These are phyloP conservation scores for Cladosporium sp. DNA, from an alignment of 2,329 filamentous ascomycete genomes.

Conservation along the genomic window DNA sequence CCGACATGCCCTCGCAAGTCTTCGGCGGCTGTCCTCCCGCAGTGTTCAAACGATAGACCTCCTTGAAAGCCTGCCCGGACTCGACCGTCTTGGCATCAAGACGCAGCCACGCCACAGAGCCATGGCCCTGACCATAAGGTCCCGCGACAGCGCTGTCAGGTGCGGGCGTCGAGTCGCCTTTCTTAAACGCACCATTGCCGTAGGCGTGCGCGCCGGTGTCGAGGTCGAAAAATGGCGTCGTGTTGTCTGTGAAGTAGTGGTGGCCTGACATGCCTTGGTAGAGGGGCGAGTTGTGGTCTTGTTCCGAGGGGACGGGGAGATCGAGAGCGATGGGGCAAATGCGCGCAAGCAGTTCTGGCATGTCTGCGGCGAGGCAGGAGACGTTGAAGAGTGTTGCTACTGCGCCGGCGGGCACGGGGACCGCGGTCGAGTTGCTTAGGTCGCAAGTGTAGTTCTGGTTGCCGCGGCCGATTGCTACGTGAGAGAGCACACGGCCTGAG, in stretches of 20 bases:
- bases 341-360: conserved; percentile 60
- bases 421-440: conserved; percentile 49
- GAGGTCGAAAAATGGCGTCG: conserved; percentile 76
- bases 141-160: conserved; percentile 59
- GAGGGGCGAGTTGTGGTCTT: conserved; percentile 43
- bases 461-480: conserved; percentile 81
- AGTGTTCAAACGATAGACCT: conserved; percentile 80
- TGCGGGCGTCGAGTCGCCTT: conserved; percentile 57
- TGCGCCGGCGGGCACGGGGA: conserved; percentile 65
- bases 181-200: conserved; percentile 61
- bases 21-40: conserved; percentile 72
- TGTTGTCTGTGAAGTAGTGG: conserved; percentile 71
- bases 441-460: conserved; percentile 92
- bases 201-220: conserved; percentile 48
- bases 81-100: conserved; percentile 49
- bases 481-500: conserved; percentile 59
- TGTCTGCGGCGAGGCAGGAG: conserved; percentile 68
- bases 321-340: conserved; percentile 65
- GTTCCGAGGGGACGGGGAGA: conserved; percentile 46
- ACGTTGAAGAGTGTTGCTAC: conserved; percentile 83
- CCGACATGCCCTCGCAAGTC: conserved; percentile 62
- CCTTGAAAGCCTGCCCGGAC: conserved; percentile 56
- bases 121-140: conserved; percentile 52
- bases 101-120: conserved; percentile 76
- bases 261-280: conserved; percentile 64